Conservation (phyloP, 148 eudicot species). For the Camellia sinensis region DNA sequence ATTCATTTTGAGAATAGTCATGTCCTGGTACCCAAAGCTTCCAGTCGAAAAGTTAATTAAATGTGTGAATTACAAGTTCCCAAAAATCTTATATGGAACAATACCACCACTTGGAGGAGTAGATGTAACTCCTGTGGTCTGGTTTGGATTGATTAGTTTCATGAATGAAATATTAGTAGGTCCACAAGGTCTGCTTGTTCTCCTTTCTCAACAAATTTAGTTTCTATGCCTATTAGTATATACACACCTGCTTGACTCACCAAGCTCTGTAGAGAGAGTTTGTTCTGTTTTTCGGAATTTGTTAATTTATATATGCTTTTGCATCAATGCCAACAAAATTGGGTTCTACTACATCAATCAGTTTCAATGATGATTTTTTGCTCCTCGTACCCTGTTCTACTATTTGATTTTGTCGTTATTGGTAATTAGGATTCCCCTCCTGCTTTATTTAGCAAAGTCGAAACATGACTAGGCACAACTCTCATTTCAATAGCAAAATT, state of each 20-base stretch:
- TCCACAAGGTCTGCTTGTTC: slow-evolving; percentile 92
- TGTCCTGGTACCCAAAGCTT: slow-evolving; percentile 99
- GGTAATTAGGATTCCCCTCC: too few relatives aligned
- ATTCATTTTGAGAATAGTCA: slow-evolving; percentile 78
- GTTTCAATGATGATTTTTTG: too few relatives aligned
- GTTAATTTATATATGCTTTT: too few relatives aligned
- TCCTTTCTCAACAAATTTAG: slow-evolving; percentile 75
- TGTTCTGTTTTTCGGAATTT: background rate
- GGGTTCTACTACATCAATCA: too few relatives aligned
- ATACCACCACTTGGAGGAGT: slow-evolving; percentile 87
- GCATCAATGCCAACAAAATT: too few relatives aligned
- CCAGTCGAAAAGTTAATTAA: slow-evolving; percentile 54
- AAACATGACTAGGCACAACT: too few relatives aligned
- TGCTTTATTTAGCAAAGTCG: too few relatives aligned
- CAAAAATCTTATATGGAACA: background rate
- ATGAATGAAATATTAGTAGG: slow-evolving; percentile 88
- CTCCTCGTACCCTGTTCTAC: too few relatives aligned
- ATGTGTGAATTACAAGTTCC: background rate
- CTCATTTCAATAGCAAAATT: too few relatives aligned
- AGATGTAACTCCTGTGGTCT: slow-evolving; percentile 94
- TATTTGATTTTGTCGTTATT: too few relatives aligned
- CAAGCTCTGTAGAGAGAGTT: background rate
- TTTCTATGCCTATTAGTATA: background rate
- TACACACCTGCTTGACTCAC: background rate
- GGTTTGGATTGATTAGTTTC: slow-evolving; percentile 93